phyloP scores from a whole-genome alignment of 2,329 filamentous ascomycete species.

The Alternaria infectoria region DNA sequence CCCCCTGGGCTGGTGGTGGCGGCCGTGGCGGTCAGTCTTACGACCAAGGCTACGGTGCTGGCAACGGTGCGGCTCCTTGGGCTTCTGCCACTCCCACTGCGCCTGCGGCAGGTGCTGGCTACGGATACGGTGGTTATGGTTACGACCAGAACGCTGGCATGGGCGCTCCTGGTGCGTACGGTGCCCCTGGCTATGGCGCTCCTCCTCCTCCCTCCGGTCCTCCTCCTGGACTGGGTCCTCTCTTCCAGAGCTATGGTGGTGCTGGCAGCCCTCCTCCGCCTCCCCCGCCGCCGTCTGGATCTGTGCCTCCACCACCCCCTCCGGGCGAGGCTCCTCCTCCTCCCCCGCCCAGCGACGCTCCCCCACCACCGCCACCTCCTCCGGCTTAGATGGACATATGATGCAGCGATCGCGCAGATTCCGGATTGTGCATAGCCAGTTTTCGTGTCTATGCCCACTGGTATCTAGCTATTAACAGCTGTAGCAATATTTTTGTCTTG shows the following conservation, averaged over 20 bases:
- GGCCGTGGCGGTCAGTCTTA: conserved; percentile 42
- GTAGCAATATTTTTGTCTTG: background rate
- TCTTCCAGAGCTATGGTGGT: conserved; percentile 70
- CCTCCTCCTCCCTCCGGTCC: conserved; percentile 53
- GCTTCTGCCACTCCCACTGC: conserved; percentile 49
- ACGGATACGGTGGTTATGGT: conserved; percentile 53
- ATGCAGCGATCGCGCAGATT: conserved; percentile 1
- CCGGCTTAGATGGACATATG: conserved; percentile 24
- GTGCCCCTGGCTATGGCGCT: conserved; percentile 51
- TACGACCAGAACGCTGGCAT: conserved; percentile 37
- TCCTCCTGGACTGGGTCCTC: conserved; percentile 63
- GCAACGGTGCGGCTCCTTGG: conserved; percentile 46
- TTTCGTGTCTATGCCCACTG: background rate
- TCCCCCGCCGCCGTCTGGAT: conserved; percentile 65
- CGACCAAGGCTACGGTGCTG: conserved; percentile 33
- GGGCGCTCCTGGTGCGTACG: conserved; percentile 49
- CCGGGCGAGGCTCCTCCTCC: conserved; percentile 59
- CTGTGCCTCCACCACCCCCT: conserved; percentile 67
- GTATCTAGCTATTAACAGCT: conserved; percentile 1
- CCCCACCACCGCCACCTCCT: conserved; percentile 56
- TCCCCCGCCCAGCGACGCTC: conserved; percentile 65
- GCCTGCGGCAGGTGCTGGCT: conserved; percentile 35
- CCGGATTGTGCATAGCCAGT: background rate
- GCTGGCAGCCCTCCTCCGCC: conserved; percentile 64
- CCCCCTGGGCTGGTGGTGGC: conserved; percentile 49